Evolutionary conservation across 495 filamentous ascomycete species (phyloP), one percentile per base, ranked within the genome.

Genomic region (Articulospora tetracladia): DNA sequence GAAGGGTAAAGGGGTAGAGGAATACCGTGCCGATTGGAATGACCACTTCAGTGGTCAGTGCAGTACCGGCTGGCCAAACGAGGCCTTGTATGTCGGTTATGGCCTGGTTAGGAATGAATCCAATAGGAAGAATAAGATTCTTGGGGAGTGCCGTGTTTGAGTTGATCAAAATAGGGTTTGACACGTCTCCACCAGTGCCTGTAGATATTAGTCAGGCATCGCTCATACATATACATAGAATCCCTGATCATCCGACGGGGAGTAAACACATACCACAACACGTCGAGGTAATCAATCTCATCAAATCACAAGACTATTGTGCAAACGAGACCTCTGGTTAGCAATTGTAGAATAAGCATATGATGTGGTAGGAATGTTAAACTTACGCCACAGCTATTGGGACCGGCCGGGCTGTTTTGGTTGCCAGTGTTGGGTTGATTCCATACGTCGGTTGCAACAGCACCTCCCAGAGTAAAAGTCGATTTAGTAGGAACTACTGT

Each of bases 111-210:
- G 50, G 50, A 10, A 53, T 27, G 25, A 53, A 53, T 15, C 50
- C 50, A n/a, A 19, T 19, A 3, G 50, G 50, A 4, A 53, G 23
- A 19, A 53, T 53, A 19, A 53, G 50, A 17, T 10, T 17, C 19
- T 22, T 53, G 12, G 50, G 50, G 19, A 53, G 19, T 7, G 22
- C 10, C 8, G 50, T 53, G 3, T 22, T 22, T 26, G 50, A 22
- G 11, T 4, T 17, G 50, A 53, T 53, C 19, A 3, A 7, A 19
- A 53, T 53, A 19, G 50, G 50, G 26, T 53, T 53, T 10, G 50
- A 25, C 7, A 53, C 50, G 15, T 22, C 50, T 27, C 50, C 50
- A 30, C 50, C 50, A 53, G 50, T 53, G n/a, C n/a, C n/a, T n/a
- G n/a, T n/a, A n/a, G n/a, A n/a, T n/a, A n/a, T n/a, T n/a, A n/a